Evolutionary conservation across 2,329 filamentous ascomycete genomes (phyloP), one percentile per base, ranked within the genome.

Genomic region (Claviceps paspali): DNA sequence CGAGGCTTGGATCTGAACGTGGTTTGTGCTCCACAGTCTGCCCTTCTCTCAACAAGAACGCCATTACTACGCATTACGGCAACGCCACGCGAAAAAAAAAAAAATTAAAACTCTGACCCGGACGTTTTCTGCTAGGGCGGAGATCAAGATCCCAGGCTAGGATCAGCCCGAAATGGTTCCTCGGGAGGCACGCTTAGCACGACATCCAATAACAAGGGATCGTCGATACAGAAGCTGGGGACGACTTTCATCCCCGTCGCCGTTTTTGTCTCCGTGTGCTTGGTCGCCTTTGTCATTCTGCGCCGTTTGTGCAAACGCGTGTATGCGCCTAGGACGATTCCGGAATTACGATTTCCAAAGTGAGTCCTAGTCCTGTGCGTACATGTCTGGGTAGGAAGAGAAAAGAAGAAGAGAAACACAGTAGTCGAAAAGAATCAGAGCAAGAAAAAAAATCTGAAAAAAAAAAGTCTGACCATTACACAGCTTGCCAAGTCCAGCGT

Each of bases 401-500:
- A 21, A 35, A 29, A 12, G 14, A 12, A n/a, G 19, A 18, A 10
- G 14, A 15, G 6, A 24, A 15, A 4, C 15, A 5, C 7, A 6
- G n/a, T n/a, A n/a, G n/a, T n/a, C n/a, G 15, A n/a, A n/a, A 12
- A 19, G 29, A 6, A n/a, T n/a, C n/a, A n/a, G n/a, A n/a, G n/a
- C n/a, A n/a, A n/a, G n/a, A 29, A 10, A 10, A 26, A 29, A 29
- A 9, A 17, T n/a, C n/a, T 22, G 21, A 8, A 8, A 8, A 5
- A 5, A 22, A 22, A 5, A 22, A 5, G 21, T 5, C 36, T 41
- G 23, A 35, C 19, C 2, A 4, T 35, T 8, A n/a, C 28, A 24
- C n/a, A 71, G 68, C 45, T 64, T 76, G 43, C 72, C 76, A 24
- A 72, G 70, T 10, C 74, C 74, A 17, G 52, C 62, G 2, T 63